These are phyloP conservation scores for Dimocarpus longan DNA, from an alignment of 345 rosid genomes.

Conservation along the genomic window DNA sequence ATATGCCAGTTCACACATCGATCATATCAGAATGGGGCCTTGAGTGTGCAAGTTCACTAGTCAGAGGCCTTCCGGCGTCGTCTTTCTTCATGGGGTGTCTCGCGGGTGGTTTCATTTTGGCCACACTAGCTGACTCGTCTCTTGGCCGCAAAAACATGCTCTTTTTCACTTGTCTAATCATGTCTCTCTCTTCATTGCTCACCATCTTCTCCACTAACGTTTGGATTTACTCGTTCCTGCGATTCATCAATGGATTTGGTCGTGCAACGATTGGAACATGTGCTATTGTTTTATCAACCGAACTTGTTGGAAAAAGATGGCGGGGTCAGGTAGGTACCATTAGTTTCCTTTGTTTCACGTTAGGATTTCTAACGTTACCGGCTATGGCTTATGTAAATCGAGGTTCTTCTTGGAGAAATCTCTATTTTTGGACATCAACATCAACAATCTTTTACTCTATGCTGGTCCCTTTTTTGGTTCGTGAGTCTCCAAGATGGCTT, in stretches of 20 bases:
- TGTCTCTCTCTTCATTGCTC: slow-evolving; percentile 45
- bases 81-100: slow-evolving; percentile 65
- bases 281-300: slow-evolving; percentile 51
- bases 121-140: slow-evolving; percentile 57
- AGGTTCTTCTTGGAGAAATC: slow-evolving; percentile 47
- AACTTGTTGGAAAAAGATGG: slow-evolving; percentile 52
- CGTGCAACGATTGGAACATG: slow-evolving; percentile 51
- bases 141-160: slow-evolving; percentile 66
- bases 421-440: slow-evolving; percentile 52
- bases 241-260: slow-evolving; percentile 51
- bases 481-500: slow-evolving; percentile 66
- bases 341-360: slow-evolving; percentile 45
- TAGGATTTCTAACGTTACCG: slow-evolving; percentile 53
- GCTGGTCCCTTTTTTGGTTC: slow-evolving; percentile 35
- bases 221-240: slow-evolving; percentile 46
- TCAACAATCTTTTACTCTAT: slow-evolving; percentile 41
- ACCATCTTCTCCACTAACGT: slow-evolving; percentile 46
- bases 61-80: slow-evolving; percentile 61
- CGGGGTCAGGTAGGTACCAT: slow-evolving; percentile 47
- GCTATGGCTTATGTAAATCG: slow-evolving; percentile 40
- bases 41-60: slow-evolving; percentile 44
- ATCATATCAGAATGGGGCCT: slow-evolving; percentile 61
- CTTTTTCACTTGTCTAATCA: slow-evolving; percentile 39
- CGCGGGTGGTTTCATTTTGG: slow-evolving; percentile 49
- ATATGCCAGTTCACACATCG: slow-evolving; percentile 32